Evolutionary conservation across 1,139 yeast genomes (phyloP).

Genomic region (Kurtzmaniella quercitrusa): DNA sequence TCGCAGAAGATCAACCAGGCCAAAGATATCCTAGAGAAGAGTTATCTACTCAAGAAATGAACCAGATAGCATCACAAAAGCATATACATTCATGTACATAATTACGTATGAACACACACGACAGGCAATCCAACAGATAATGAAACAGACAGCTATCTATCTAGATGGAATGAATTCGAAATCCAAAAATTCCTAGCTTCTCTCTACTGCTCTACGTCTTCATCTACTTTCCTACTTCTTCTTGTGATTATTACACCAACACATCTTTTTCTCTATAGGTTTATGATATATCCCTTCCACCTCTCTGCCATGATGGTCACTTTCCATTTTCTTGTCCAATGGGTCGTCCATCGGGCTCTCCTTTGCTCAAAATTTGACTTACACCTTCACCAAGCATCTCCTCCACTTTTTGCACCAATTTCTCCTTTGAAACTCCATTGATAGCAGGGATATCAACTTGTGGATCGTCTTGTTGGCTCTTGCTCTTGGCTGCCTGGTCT

Average conservation of each 20-base stretch:
- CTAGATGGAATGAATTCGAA: too few species aligned
- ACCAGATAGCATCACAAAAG: neutral
- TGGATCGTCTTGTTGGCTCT: constrained; percentile 9
- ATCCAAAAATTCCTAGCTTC: too few species aligned
- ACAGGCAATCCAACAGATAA: too few species aligned
- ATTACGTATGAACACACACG: too few species aligned
- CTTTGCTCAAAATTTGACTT: constrained; percentile 7
- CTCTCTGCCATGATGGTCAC: too few species aligned
- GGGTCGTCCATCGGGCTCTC: constrained; percentile 2
- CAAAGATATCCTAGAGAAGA: constrained; percentile 56
- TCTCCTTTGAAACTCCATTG: neutral
- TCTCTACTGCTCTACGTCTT: too few species aligned
- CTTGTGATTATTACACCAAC: too few species aligned
- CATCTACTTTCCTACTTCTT: too few species aligned
- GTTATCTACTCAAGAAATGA: constrained; percentile 35
- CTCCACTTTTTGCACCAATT: constrained; percentile 7
- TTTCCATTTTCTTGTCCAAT: neutral
- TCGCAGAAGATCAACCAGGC: constrained; percentile 78
- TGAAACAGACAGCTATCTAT: too few species aligned
- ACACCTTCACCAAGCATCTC: constrained; percentile 9
- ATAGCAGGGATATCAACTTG: constrained; percentile 3
- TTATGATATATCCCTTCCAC: too few species aligned
- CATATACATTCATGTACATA: neutral
- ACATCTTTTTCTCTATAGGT: too few species aligned
- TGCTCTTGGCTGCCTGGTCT: constrained; percentile 19